Percentiles rank a stretch among this genome's conserved stretches.
Conservation (phyloP, 768 basidiomycete genomes). For the Suillus cothurnatus region DNA sequence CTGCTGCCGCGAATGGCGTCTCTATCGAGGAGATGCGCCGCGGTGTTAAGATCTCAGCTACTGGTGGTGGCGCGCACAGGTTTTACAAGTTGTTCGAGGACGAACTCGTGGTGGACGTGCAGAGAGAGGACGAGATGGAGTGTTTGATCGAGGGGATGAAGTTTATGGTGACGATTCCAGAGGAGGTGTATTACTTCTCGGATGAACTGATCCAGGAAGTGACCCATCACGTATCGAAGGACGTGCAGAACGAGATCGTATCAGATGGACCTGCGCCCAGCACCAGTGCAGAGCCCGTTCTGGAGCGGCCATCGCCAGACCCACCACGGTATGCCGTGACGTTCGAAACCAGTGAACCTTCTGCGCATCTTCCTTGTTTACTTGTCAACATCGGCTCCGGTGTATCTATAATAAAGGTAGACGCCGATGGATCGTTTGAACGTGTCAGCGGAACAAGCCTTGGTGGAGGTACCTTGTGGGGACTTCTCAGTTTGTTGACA, state of each 20-base stretch:
- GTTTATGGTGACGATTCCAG: conserved; percentile 94
- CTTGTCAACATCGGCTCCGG: conserved; percentile 98
- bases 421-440: conserved; percentile 93
- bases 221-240: conserved; percentile 36
- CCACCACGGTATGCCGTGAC: conserved; percentile 88
- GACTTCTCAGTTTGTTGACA: conserved; percentile 90
- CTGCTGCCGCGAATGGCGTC: conserved; percentile 84
- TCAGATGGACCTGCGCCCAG: conserved; percentile 10
- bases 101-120: conserved; percentile 81
- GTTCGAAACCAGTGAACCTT: conserved; percentile 78
- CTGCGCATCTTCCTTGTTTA: conserved; percentile 91
- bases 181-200: conserved; percentile 98
- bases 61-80: conserved; percentile 95
- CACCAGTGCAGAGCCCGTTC: conserved; percentile 21
- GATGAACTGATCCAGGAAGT: conserved; percentile 88
- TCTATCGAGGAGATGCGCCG: conserved; percentile 88
- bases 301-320: conserved; percentile 88
- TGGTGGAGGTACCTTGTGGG: conserved; percentile 98
- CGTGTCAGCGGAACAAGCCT: conserved; percentile 96
- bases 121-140: conserved; percentile 97
- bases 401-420: conserved; percentile 96
- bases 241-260: conserved; percentile 1
- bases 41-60: conserved; percentile 96
- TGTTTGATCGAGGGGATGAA: conserved; percentile 95
- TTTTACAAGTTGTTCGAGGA: conserved; percentile 83